Conservation (phyloP, 2,329 filamentous ascomycete species). For the Pseudogymnoascus sp. region DNA sequence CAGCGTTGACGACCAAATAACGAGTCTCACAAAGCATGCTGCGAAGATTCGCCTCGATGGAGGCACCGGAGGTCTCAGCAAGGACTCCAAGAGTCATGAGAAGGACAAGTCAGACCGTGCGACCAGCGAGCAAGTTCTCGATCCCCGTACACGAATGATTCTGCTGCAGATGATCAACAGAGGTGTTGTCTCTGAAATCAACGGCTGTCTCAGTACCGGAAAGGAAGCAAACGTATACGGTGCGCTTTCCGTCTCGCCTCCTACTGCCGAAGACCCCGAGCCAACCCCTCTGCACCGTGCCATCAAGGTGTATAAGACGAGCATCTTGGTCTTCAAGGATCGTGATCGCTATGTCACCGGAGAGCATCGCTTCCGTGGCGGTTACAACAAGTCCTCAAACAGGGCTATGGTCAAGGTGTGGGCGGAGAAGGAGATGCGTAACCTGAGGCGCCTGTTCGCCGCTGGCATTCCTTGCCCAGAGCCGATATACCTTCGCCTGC, state of each 20-base stretch:
- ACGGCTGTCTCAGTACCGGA: constrained; percentile 91
- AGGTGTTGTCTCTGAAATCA: constrained; percentile 80
- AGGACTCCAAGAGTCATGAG: constrained; percentile 48
- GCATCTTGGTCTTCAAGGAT: constrained; percentile 96
- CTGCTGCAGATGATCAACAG: constrained; percentile 93
- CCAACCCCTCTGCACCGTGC: constrained; percentile 63
- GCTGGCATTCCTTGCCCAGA: constrained; percentile 88
- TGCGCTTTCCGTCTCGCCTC: constrained; percentile 58
- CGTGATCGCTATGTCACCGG: constrained; percentile 92
- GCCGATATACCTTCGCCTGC: constrained; percentile 81
- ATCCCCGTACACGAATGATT: constrained; percentile 91
- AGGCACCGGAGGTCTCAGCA: constrained; percentile 37
- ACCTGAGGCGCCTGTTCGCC: constrained; percentile 74
- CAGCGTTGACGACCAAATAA: constrained; percentile 80
- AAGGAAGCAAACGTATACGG: constrained; percentile 99
- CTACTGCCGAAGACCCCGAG: constrained; percentile 44
- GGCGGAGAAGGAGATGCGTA: constrained; percentile 98
- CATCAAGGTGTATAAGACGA: constrained; percentile 98
- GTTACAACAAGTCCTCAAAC: constrained; percentile 91
- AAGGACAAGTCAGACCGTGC: constrained; percentile 91
- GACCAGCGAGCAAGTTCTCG: constrained; percentile 89
- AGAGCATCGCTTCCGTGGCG: constrained; percentile 84
- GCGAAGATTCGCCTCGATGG: constrained; percentile 76
- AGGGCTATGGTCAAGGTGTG: constrained; percentile 96
- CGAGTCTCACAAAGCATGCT: constrained; percentile 77